These are phyloP conservation scores for Microbotryum lychnidis-dioicae DNA, from an alignment of 1,284 basidiomycete genomes.

Conservation along the genomic window DNA sequence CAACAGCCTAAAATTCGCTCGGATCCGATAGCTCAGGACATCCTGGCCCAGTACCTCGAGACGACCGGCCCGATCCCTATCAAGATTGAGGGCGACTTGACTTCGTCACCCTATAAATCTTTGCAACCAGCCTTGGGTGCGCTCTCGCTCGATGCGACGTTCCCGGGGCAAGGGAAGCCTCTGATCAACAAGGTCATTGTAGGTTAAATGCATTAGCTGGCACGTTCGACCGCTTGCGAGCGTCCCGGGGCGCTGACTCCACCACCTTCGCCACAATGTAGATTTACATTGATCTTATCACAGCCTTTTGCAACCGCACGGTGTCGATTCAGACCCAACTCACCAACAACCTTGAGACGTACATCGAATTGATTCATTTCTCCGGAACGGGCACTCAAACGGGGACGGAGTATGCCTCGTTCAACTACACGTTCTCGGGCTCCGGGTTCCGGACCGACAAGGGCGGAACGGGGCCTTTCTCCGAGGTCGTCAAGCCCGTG, in stretches of 20 bases:
- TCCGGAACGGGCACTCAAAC: conserved; percentile 14
- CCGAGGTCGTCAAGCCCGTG: conserved; percentile 14
- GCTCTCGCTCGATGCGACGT: conserved; percentile 50
- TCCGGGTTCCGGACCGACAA: conserved; percentile 8
- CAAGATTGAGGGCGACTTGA: conserved; percentile 52
- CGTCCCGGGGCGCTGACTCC: too few relatives aligned
- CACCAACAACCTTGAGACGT: conserved; percentile 22
- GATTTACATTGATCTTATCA: conserved; percentile 39
- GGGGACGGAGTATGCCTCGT: conserved; percentile 6
- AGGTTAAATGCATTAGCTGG: not conserved
- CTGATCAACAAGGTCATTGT: conserved; percentile 45
- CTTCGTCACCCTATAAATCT: conserved; percentile 58
- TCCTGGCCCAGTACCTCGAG: conserved; percentile 37
- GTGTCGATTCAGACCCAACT: conserved; percentile 14
- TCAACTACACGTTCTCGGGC: conserved; percentile 10
- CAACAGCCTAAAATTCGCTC: conserved; percentile 52
- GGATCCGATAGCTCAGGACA: conserved; percentile 53
- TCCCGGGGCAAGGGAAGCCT: conserved; percentile 45
- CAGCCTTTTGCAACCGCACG: conserved; percentile 40
- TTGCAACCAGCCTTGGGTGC: conserved; percentile 53
- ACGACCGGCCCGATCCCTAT: conserved; percentile 44
- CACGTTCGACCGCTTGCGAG: too few relatives aligned
- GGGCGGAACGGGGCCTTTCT: conserved; percentile 10
- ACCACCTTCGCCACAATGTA: too few relatives aligned
- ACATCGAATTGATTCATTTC: conserved; percentile 10